These are phyloP conservation scores for Papiliotrema fonsecae DNA, from an alignment of 1,284 basidiomycete genomes.

Conservation along the genomic window DNA sequence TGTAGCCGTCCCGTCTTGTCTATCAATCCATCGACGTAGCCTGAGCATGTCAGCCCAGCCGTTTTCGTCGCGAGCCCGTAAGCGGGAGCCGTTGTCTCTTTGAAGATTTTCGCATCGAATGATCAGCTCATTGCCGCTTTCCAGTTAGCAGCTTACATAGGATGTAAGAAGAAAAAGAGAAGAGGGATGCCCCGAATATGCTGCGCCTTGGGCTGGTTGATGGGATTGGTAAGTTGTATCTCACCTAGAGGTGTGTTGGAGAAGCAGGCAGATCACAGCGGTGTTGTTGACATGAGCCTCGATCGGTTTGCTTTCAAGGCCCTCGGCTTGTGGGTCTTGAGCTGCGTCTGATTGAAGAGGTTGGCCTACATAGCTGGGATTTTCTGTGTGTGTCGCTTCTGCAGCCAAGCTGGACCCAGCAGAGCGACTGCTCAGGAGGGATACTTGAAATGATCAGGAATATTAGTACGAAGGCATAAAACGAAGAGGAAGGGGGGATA, in stretches of 20 bases:
- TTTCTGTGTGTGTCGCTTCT: background rate
- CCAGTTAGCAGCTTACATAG: background rate
- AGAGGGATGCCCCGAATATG: background rate
- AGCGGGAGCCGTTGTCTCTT: conserved; percentile 47
- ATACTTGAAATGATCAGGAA: background rate
- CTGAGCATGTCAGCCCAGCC: conserved; percentile 42
- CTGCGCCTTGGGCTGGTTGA: background rate
- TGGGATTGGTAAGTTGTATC: background rate
- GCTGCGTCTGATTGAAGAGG: background rate
- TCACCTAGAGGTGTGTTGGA: conserved; percentile 3
- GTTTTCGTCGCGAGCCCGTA: conserved; percentile 50
- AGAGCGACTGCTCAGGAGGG: background rate
- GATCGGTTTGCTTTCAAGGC: background rate
- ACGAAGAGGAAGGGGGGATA: too few species aligned
- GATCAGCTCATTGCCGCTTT: background rate
- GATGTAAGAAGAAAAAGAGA: background rate
- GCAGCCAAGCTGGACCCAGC: background rate
- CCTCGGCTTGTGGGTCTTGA: background rate
- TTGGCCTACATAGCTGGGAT: background rate
- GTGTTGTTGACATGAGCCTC: background rate
- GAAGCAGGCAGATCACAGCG: background rate
- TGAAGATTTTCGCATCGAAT: conserved; percentile 41
- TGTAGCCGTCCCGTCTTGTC: conserved; percentile 30
- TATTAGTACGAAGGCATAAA: too few species aligned
- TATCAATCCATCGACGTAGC: conserved; percentile 47